Conservation (phyloP, 1,284 basidiomycete species). For the Ustilago lituana region DNA sequence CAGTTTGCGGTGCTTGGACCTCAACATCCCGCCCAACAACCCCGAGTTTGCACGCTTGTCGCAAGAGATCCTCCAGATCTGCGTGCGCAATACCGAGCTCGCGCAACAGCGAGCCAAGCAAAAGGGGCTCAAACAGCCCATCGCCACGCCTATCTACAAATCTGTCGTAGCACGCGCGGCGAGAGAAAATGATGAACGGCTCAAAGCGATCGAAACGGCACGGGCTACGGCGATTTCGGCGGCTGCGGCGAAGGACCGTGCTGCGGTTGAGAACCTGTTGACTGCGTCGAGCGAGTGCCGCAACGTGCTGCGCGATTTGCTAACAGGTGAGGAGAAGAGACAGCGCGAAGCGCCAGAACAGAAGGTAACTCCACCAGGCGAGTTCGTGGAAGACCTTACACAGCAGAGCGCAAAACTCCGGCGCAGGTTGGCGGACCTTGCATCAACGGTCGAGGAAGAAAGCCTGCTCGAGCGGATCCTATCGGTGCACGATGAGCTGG, state of each 20-base stretch:
- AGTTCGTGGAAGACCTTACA: constrained; percentile 52
- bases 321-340: constrained; percentile 45
- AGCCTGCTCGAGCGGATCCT: constrained; percentile 27
- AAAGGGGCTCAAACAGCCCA: constrained; percentile 51
- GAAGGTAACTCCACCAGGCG: constrained; percentile 26
- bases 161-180: constrained; percentile 56
- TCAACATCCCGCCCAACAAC: constrained; percentile 86
- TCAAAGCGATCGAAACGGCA: constrained; percentile 40
- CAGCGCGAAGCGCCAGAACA: constrained; percentile 36
- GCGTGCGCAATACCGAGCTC: constrained; percentile 73
- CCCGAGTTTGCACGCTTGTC: constrained; percentile 79
- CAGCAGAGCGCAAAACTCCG: constrained; percentile 43
- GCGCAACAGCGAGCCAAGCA: constrained; percentile 50
- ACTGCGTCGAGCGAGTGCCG: constrained; percentile 39
- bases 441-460: constrained; percentile 31
- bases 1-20: constrained; percentile 87
- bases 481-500: constrained; percentile 53
- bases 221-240: constrained; percentile 25
- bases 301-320: constrained; percentile 43
- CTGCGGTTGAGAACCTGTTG: constrained; percentile 26
- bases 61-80: constrained; percentile 75
- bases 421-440: constrained; percentile 26
- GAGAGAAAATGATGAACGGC: constrained; percentile 53
- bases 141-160: constrained; percentile 62
- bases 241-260: constrained; percentile 19